Evolutionary conservation across 768 basidiomycete species (phyloP), one percentile per base, ranked within the genome.

Genomic region (Saitozyma podzolica): DNA sequence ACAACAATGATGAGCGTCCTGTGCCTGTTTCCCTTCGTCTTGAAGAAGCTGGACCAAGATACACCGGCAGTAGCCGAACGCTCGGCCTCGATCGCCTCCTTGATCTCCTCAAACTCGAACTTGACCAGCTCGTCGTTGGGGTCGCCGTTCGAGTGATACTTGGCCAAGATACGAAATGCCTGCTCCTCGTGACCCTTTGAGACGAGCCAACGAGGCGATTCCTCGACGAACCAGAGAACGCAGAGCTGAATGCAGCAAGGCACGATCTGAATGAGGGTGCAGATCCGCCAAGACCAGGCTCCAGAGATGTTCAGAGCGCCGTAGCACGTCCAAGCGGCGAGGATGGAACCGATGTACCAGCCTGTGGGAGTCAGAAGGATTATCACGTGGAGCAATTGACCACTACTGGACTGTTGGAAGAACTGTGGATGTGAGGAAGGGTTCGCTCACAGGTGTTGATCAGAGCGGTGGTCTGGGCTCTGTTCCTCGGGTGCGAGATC

Each of bases 251-350:
- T 50, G 14, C 70, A 19, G 14, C 68, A 65, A 10, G 74, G 70
- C 42, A 73, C 49, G 70, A 59, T 61, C 54, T 75, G 74, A 39
- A 78, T 49, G 11, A 69, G 16, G 17, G 64, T 65, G 10, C 67
- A 68, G 50, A 74, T 68, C 42, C 92, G 87, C 90, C 90, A 92
- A 20, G 43, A 52, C 54, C 60, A 57, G 49, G 54, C 53, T 6
- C 11, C 29, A 17, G 39, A 13, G 7, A 65, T 53, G 7, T 19
- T 40, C 48, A 58, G 87, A 14, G 90, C 88, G 20, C 90, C 90
- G 74, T 86, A 92, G 0, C 89, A 89, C 0, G 88, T 83, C 91
- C 90, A 92, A n/a, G 89, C 89, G 43, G 90, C 83, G 62, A 91
- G 73, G 75, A 91, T 86, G 63, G 86, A 86, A 9, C 89, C 89